These are phyloP conservation scores for Trichoderma sp. DNA, from an alignment of 2,329 filamentous ascomycete species.

Conservation along the genomic window DNA sequence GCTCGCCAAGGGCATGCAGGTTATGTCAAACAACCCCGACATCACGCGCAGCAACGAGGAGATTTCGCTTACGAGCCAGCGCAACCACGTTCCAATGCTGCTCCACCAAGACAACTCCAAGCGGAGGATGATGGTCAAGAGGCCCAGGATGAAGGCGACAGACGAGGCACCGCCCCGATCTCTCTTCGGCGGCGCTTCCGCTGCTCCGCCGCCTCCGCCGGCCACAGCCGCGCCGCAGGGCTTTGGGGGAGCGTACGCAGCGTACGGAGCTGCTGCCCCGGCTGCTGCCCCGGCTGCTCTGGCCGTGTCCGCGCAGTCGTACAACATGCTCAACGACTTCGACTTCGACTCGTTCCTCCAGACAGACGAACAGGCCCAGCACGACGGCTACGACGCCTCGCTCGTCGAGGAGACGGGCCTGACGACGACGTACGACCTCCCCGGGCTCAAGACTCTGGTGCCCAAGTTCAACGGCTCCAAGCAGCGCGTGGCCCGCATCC, in stretches of 20 bases:
- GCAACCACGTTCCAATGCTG: neutral
- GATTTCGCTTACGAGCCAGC: neutral
- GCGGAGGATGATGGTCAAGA: neutral
- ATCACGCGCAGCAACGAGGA: slow-evolving; percentile 42
- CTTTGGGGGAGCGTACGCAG: neutral
- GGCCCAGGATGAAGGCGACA: neutral
- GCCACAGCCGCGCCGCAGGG: neutral
- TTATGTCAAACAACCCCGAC: slow-evolving; percentile 21
- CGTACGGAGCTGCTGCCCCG: neutral
- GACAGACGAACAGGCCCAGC: neutral
- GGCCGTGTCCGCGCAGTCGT: too few species aligned
- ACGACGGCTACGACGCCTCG: slow-evolving; percentile 39
- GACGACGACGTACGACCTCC: slow-evolving; percentile 59
- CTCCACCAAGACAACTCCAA: neutral
- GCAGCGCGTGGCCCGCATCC: slow-evolving; percentile 57
- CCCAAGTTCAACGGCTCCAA: slow-evolving; percentile 51
- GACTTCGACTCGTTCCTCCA: neutral
- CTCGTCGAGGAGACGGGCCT: slow-evolving; percentile 57
- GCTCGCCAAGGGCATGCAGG: slow-evolving; percentile 32
- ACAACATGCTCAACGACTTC: neutral
- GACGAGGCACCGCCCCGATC: neutral
- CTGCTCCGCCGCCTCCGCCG: neutral
- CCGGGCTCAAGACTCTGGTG: slow-evolving; percentile 53
- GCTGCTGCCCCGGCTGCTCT: neutral
- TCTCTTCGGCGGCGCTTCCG: neutral